These are phyloP conservation scores for Halteria grandinella DNA, from an alignment of 73 alveolate genomes.

Conservation along the genomic window DNA sequence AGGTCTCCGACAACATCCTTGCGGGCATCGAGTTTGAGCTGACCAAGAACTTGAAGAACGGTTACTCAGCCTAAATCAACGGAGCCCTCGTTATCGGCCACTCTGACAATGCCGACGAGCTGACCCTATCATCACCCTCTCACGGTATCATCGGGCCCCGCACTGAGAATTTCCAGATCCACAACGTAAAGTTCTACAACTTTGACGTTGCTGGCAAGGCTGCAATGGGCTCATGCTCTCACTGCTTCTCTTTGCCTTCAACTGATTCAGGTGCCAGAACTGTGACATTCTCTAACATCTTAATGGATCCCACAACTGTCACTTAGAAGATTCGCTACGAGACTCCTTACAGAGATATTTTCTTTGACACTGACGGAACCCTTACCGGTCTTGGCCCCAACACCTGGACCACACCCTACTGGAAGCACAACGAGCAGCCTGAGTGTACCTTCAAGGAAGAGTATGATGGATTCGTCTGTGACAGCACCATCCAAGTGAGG, in stretches of 20 bases:
- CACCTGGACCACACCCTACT: constrained; percentile 49
- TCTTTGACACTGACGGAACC: constrained; percentile 37
- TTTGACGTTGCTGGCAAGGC: constrained; percentile 43
- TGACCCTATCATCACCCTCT: background rate
- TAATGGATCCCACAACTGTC: constrained; percentile 2
- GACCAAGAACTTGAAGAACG: constrained; percentile 45
- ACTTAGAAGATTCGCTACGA: constrained; percentile 12
- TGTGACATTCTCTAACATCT: constrained; percentile 7
- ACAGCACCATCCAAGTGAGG: constrained; percentile 8
- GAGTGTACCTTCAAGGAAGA: constrained; percentile 14
- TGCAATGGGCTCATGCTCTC: constrained; percentile 79
- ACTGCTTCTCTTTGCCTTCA: constrained; percentile 47
- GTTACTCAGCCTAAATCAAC: constrained; percentile 32
- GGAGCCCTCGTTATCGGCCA: constrained; percentile 73
- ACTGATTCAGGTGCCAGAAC: constrained; percentile 62
- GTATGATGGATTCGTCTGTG: constrained; percentile 5
- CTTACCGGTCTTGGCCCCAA: constrained; percentile 16
- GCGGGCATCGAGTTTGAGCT: constrained; percentile 63
- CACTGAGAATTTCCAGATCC: constrained; percentile 74
- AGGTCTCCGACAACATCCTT: constrained; percentile 60
- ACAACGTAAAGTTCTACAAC: constrained; percentile 61
- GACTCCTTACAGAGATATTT: constrained; percentile 30
- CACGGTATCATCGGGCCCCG: constrained; percentile 75
- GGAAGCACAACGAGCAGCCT: constrained; percentile 31
- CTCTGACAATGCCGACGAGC: constrained; percentile 66